These are phyloP conservation scores for Neurospora sp. DNA, from an alignment of 495 filamentous ascomycete species.

Conservation along the genomic window DNA sequence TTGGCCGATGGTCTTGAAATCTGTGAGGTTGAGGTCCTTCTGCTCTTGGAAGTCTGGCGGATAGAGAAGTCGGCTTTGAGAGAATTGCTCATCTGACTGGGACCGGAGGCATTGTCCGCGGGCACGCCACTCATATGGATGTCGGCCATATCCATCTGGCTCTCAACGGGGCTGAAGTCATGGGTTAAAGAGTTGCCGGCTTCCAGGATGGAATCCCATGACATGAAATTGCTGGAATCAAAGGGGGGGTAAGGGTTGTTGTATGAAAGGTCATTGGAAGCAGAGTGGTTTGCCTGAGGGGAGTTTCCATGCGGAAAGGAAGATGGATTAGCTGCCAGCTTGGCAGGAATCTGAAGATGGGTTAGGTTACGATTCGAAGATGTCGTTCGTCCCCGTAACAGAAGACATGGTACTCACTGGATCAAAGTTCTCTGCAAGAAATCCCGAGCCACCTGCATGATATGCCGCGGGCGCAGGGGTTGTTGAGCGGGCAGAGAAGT, in stretches of 20 bases:
- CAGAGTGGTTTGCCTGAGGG: background rate
- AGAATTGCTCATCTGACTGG: background rate
- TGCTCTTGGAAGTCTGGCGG: background rate
- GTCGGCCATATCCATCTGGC: background rate
- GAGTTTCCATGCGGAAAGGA: background rate
- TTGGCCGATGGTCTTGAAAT: background rate
- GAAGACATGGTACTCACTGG: background rate
- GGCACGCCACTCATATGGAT: background rate
- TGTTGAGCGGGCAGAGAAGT: background rate
- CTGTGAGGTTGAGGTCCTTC: background rate
- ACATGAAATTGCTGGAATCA: background rate
- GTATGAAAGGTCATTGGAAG: background rate
- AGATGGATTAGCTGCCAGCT: background rate
- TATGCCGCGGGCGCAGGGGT: background rate
- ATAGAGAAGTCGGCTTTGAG: background rate
- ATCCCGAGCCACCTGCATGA: background rate
- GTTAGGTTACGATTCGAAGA: no score
- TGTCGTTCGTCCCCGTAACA: no score
- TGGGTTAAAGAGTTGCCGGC: background rate
- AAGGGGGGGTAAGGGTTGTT: background rate
- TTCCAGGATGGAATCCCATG: rapidly evolving
- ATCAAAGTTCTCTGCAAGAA: background rate
- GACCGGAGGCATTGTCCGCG: background rate
- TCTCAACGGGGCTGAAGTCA: background rate
- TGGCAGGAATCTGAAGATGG: background rate